A percentile compares a stretch with the other conserved stretches of the same genome.
Evolutionary conservation across 2,329 filamentous ascomycete species (phyloP).

Genomic region (Bertia moriformis): DNA sequence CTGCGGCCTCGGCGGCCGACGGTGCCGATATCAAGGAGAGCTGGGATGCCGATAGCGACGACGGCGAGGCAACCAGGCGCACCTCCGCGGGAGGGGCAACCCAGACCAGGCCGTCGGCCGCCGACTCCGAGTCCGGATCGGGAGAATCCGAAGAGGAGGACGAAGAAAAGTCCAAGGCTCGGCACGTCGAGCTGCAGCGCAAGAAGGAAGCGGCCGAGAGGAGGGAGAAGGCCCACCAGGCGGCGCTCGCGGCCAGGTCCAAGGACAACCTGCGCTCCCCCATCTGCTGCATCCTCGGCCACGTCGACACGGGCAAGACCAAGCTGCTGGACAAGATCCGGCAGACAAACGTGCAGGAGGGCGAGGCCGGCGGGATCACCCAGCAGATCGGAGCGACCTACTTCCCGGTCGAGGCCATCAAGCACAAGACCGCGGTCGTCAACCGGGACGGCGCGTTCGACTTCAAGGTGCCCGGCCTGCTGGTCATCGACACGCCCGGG

Average conservation of each 20-base stretch:
- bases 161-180: slow-evolving; percentile 57
- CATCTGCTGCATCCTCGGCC: slow-evolving; percentile 98
- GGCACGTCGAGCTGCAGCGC: slow-evolving; percentile 59
- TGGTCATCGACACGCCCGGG: slow-evolving; percentile 95
- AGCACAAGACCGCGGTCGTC: slow-evolving; percentile 83
- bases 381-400: slow-evolving; percentile 99
- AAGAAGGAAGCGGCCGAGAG: slow-evolving; percentile 83
- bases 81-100: slow-evolving; percentile 12
- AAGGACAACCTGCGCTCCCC: slow-evolving; percentile 91
- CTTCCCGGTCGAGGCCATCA: slow-evolving; percentile 87
- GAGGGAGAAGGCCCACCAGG: slow-evolving; percentile 79
- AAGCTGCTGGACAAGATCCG: slow-evolving; percentile 96
- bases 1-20: slow-evolving; percentile 58
- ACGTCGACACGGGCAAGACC: slow-evolving; percentile 99
- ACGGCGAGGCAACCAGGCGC: slow-evolving; percentile 27
- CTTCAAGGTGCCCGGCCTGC: slow-evolving; percentile 90
- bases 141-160: slow-evolving; percentile 50
- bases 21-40: slow-evolving; percentile 76
- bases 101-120: slow-evolving; percentile 10
- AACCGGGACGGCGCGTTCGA: slow-evolving; percentile 83
- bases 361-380: slow-evolving; percentile 97
- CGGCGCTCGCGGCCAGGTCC: slow-evolving; percentile 77
- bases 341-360: slow-evolving; percentile 96
- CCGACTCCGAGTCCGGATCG: slow-evolving; percentile 14
- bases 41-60: slow-evolving; percentile 80